Evolutionary conservation across 495 filamentous ascomycete species (phyloP).

Genomic region (Physcia stellaris): DNA sequence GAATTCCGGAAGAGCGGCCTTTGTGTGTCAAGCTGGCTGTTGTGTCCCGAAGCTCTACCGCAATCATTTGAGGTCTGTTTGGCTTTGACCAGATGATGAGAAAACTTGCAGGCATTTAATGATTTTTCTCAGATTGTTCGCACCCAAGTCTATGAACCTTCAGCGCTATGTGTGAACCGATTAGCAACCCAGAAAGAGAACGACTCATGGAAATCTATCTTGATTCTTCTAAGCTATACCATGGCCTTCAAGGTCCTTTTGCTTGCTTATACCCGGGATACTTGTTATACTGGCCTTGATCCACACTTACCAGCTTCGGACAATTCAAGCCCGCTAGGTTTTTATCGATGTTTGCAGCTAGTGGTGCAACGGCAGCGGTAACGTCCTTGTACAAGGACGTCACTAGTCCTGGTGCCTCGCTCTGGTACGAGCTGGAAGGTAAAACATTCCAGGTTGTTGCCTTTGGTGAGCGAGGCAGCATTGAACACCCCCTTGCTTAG

Average conservation of each 20-base stretch:
- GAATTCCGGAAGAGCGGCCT: too few species aligned
- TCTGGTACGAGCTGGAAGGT: slow-evolving; percentile 27
- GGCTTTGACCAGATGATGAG: too few species aligned
- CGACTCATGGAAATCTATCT: too few species aligned
- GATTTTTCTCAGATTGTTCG: too few species aligned
- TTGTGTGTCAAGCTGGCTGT: too few species aligned
- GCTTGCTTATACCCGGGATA: slow-evolving; percentile 15
- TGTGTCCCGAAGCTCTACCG: too few species aligned
- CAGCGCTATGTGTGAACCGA: too few species aligned
- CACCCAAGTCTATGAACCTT: too few species aligned
- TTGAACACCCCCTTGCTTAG: slow-evolving; percentile 38
- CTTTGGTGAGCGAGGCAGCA: slow-evolving; percentile 25
- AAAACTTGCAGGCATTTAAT: too few species aligned
- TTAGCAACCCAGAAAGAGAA: too few species aligned
- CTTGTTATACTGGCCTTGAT: slow-evolving; percentile 13
- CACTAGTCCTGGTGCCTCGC: slow-evolving; percentile 28
- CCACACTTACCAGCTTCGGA: slow-evolving; percentile 17
- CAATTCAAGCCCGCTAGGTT: slow-evolving; percentile 13
- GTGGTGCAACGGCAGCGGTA: slow-evolving; percentile 20
- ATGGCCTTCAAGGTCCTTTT: slow-evolving; percentile 1
- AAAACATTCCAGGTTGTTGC: slow-evolving; percentile 36
- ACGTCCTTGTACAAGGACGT: slow-evolving; percentile 23
- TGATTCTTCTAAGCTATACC: too few species aligned
- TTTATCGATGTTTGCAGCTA: slow-evolving; percentile 7
- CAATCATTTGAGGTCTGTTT: too few species aligned